Evolutionary conservation across 768 basidiomycete genomes (phyloP).

Genomic region (Cyclocybe aegerita): DNA sequence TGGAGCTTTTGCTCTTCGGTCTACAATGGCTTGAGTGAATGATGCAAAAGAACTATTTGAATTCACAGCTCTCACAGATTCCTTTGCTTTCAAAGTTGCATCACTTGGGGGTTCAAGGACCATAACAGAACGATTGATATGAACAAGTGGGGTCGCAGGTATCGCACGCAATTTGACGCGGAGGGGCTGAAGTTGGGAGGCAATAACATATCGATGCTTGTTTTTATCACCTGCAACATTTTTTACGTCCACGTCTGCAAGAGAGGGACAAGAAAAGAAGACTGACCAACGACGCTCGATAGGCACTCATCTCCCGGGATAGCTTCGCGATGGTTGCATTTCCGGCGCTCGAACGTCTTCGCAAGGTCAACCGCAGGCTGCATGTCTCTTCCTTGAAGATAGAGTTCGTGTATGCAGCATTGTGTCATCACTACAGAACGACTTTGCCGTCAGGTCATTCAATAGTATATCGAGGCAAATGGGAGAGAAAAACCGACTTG

Average conservation of each 20-base stretch:
- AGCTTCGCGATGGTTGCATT: conserved; percentile 92
- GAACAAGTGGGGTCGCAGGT: conserved; percentile 86
- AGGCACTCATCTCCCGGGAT: conserved; percentile 87
- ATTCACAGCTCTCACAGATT: conserved; percentile 39
- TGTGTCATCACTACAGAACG: conserved; percentile 91
- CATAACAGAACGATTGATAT: conserved; percentile 90
- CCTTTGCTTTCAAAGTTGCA: conserved; percentile 69
- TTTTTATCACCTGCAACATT: conserved; percentile 65
- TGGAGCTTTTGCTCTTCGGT: conserved; percentile 62
- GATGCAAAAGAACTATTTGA: background rate
- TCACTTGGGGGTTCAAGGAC: conserved; percentile 90
- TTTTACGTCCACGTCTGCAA: background rate
- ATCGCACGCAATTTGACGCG: conserved; percentile 68
- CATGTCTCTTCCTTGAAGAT: conserved; percentile 71
- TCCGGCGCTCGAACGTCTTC: conserved; percentile 89
- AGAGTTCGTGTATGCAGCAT: conserved; percentile 93
- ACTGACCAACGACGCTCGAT: conserved; percentile 73
- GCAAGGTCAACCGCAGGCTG: conserved; percentile 86
- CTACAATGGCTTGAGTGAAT: conserved; percentile 32
- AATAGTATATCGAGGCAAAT: conserved; percentile 15
- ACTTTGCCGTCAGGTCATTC: conserved; percentile 40
- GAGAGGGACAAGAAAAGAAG: background rate
- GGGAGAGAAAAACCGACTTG: conserved; percentile 60
- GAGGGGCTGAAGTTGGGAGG: conserved; percentile 77
- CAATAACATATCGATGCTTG: conserved; percentile 90